Evolutionary conservation across 495 filamentous ascomycete genomes (phyloP), one percentile per base, ranked within the genome.

Genomic region (Massariosphaeria phaeospora): DNA sequence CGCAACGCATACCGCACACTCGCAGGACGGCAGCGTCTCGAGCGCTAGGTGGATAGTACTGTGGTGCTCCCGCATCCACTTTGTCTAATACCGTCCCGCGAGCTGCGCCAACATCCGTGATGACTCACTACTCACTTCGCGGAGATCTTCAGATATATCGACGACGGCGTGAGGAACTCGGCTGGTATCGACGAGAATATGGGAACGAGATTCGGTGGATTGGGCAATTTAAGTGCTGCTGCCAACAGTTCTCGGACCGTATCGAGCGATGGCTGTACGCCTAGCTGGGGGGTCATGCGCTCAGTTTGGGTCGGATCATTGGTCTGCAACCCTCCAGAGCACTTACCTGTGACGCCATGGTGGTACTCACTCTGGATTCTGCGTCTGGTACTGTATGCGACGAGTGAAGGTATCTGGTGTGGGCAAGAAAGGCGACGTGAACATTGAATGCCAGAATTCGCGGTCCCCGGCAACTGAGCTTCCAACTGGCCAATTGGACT

Each of bases 131-230:
- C 80, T 75, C 68, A 85, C 80, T 86, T 81, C 63, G 81, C 76
- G 61, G 85, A 75, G 60, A 97, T 75, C 70, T 95, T 96, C 43
- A 97, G 74, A 67, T 97, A 98, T 61, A 91, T 93, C 38, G 84
- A 76, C 15, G 88, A 89, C 9, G 93, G 93, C 7, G 91, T 98
- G 64, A 96, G 75, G 29, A 96, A 82, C 69, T 96, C 94, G 60
- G 89, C 89, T 2, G 90, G 79, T 44, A 97, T 86, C 34, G 90
- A 84, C 31, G 88, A 83, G 67, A 84, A 91, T 38, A 98, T 63
- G 0, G 93, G 91, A 8, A 97, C 79, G 25, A 94, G 76, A 60
- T 95, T 97, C 29, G 93, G 84, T 30, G 84, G 65, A 58, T 78
- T 81, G 52, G 74, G 62, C 34, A 73, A 68, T 57, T 69, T 68